Base-by-base conservation (phyloP, 768 basidiomycete species). In the Suillus cothurnatus region DNA sequence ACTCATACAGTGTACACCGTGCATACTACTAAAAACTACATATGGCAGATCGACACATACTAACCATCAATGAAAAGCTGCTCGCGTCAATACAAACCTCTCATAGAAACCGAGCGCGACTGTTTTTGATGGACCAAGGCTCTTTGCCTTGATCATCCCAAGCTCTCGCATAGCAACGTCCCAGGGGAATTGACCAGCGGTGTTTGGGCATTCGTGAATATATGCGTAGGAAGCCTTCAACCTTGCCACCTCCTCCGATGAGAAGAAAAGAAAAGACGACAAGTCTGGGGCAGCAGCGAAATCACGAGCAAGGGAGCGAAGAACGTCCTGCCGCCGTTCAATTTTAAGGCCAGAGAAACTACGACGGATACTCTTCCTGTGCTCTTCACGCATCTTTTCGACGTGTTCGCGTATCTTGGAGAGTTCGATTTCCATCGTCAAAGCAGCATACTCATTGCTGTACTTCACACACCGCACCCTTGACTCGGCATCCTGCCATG, bases 151-250 rank as follows among this genome's bases (percentile, higher is more conserved):
- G 72, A 89, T 86, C 43, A 69, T 68, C 60, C 85, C 79, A 19
- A 89, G 76, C 61, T 83, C 81, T 7, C 86, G 77, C 75, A 85
- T 81, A 2, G 86, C 84, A 38, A 88, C 80, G 70, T 87, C 79
- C 78, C 80, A 88, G 0, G 86, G 84, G 69, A 86, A 86, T 19
- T 81, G 76, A 6, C 77, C 72, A 2, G 26, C 41, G 3, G 49
- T 62, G 39, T 64, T 62, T 52, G 69, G 67, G 23, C 23, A 28
- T 66, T 82, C 82, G 61, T 78, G 74, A 1, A 75, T 41, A 69
- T 88, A 87, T 0, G 85, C 85, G 62, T 80, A 85, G 28, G 85
- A 85, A 11, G 85, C 86, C 66, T 80, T 81, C 57, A 87, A 64
- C 3, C 77, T 73, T 12, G 73, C 70, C 2, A 81, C 72, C 21